A percentile compares a stretch with the other conserved stretches of the same genome.
Evolutionary conservation across 2,329 filamentous ascomycete species (phyloP).

Genomic region (Salinomyces thailandicus): DNA sequence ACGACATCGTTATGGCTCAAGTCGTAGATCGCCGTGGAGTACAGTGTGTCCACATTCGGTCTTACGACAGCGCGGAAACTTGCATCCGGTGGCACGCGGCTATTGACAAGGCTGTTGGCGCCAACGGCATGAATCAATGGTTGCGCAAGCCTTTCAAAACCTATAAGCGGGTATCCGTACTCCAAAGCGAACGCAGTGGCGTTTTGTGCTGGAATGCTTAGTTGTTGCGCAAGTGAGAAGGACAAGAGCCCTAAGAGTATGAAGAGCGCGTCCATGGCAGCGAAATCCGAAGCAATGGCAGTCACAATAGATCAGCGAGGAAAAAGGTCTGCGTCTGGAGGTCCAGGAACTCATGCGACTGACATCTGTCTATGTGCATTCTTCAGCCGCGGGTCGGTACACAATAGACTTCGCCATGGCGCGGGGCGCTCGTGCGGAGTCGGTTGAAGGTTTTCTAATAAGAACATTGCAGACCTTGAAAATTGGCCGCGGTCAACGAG

Average conservation of each 20-base stretch:
- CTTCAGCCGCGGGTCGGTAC: too few relatives aligned
- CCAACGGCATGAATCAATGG: constrained; percentile 4
- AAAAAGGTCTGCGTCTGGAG: too few relatives aligned
- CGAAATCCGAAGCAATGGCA: too few relatives aligned
- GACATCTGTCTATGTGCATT: too few relatives aligned
- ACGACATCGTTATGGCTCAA: constrained; percentile 11
- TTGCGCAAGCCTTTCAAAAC: constrained; percentile 8
- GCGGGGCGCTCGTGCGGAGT: too few relatives aligned
- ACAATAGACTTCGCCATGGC: too few relatives aligned
- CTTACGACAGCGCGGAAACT: constrained; percentile 10
- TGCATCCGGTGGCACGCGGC: constrained; percentile 7
- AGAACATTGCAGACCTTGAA: too few relatives aligned
- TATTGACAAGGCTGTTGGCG: constrained; percentile 9
- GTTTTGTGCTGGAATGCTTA: constrained; percentile 7
- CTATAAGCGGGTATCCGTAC: constrained; percentile 17
- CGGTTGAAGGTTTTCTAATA: too few relatives aligned
- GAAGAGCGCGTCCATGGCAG: background rate
- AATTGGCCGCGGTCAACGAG: too few relatives aligned
- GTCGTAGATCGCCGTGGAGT: constrained; percentile 13
- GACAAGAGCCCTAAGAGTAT: background rate
- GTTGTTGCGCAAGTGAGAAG: background rate
- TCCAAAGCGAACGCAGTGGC: constrained; percentile 12
- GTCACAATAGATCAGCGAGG: too few relatives aligned
- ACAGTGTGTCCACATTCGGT: constrained; percentile 19
- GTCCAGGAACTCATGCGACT: too few relatives aligned